These are phyloP conservation scores for Xylaria telfairii DNA, from an alignment of 495 filamentous ascomycete species.

Conservation along the genomic window DNA sequence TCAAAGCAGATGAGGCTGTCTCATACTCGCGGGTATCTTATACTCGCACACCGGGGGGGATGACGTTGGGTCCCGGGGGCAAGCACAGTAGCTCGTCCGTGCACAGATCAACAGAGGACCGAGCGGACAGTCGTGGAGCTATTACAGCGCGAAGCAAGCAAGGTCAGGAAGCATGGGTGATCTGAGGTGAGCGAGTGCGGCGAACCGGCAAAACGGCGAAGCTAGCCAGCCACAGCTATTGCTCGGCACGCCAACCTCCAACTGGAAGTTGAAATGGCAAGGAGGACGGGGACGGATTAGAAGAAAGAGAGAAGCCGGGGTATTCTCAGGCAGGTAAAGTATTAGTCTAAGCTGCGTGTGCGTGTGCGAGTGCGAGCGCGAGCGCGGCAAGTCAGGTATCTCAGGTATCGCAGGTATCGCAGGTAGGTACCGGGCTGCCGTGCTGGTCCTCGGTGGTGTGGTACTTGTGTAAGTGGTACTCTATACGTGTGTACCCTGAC, in stretches of 20 bases:
- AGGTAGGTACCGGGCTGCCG: background rate
- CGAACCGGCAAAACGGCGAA: conserved; percentile 6
- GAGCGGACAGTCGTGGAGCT: background rate
- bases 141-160: background rate
- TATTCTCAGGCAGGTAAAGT: conserved; percentile 5
- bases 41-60: conserved; percentile 4
- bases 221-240: background rate
- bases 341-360: background rate
- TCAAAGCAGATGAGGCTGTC: conserved; percentile 23
- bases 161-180: conserved; percentile 2
- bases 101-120: background rate
- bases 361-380: conserved; percentile 13
- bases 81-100: background rate
- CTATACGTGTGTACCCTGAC: conserved; percentile 15
- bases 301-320: conserved; percentile 1
- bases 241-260: background rate
- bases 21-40: background rate
- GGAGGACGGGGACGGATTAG: background rate
- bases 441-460: too few relatives aligned
- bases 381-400: conserved; percentile 15
- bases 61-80: conserved; percentile 13
- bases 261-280: background rate
- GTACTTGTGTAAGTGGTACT: too few relatives aligned
- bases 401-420: too few relatives aligned
- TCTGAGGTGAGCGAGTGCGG: background rate